Base-by-base conservation (phyloP, 108 stramenopile genomes). In the Skeletonema tropicum region DNA sequence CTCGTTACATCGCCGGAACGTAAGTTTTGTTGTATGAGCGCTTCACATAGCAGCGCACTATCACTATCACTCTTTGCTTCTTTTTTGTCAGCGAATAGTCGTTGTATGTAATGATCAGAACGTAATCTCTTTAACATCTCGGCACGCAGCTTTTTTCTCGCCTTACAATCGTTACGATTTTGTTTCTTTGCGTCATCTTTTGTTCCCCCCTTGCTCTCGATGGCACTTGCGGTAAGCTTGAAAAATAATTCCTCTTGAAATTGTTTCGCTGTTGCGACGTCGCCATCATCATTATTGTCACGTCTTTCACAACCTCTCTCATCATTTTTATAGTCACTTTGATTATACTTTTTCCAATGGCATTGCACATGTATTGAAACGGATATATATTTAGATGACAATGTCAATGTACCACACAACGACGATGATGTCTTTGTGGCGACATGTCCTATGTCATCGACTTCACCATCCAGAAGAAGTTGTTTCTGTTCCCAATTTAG, bases 111-210 rank as follows among this genome's bases (percentile, higher is more conserved):
- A 9, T 75, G 74, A 74, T 89, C 85, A 11, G 86, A 38, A 19
- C 57, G 55, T 9, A 91, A 61, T 70, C 88, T 66, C n/a, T 82
- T 35, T 4, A 70, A 66, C 83, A 91, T 87, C 26, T 79, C 82
- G 3, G 67, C 38, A 31, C 79, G 83, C n/a, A 91, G 68, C 45
- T 86, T 86, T 10, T 57, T 55, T 6, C 63, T 26, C 31, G 62
- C 45, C 3, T 46, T 46, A 0, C 38, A 19, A 23, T 68, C 65
- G 64, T 74, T 69, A 6, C 57, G 57, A 25, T 73, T 42, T 61
- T 36, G 23, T 31, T 10, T 17, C 31, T 48, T 64, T 48, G 61
- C 21, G 1, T 31, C 31, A 4, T 31, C 31, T 26, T 11, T 73
- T 19, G 17, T 6, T 19, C 5, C 15, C 6, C 17, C 17, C 48